Evolutionary conservation across 306 rosid genomes (phyloP), one percentile per base, ranked within the genome.

Genomic region (Citrullus mucosospermus): DNA sequence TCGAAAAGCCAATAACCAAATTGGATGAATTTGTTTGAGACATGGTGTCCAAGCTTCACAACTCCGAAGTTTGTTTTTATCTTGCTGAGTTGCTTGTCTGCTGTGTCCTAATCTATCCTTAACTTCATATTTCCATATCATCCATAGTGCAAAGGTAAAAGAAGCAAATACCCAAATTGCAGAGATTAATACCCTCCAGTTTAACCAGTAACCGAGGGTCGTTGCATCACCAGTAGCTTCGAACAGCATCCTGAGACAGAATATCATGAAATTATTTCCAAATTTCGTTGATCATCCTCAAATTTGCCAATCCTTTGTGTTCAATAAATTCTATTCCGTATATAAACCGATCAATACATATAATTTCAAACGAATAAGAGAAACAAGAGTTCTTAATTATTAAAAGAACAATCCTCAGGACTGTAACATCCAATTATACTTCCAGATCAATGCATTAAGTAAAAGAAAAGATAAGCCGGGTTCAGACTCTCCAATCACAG

Each of bases 11-110:
- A 93, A 84, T 83, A 93, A 74, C 88, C 90, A 88, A 65, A 82
- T 18, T 9, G 98, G 96, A 66, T 91, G 93, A 80, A 93, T 86
- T 36, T 67, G 83, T 61, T 84, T 82, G 78, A 93, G 81, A 84
- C 96, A 91, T 54, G 96, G 96, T 79, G 85, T 91, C 96, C 97
- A 90, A 53, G 86, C 85, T 84, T 91, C 89, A 82, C 81, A 84
- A 44, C 60, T 25, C 87, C 84, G 30, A 69, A 39, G 22, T 80
- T 14, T 62, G 68, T 80, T 53, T 12, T 32, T 51, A 13, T 80
- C 86, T 78, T 61, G 87, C 66, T 53, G 86, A 85, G 60, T 50
- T 50, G 30, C 75, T 79, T 80, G 79, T 85, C 89, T 81, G 80
- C 88, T 79, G 78, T 70, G 38, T 61, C 79, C 82, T 72, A 78